Base-by-base conservation (phyloP, 2,329 filamentous ascomycete genomes). In the Drechslerella coelobrocha region DNA sequence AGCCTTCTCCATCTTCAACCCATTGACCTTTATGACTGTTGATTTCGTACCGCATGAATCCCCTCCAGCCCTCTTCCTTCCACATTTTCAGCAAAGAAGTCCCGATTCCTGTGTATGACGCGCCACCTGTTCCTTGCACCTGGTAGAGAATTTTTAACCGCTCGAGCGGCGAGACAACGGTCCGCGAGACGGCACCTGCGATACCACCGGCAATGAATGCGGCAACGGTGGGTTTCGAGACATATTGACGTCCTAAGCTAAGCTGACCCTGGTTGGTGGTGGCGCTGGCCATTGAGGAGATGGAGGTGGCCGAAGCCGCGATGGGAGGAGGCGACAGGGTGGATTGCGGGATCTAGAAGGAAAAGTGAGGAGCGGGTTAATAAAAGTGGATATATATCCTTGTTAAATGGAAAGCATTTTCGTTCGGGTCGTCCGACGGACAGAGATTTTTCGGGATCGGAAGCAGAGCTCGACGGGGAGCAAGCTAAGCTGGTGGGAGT, bases 101-200 rank as follows among this genome's bases (percentile, higher is more conserved):
- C 75, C 88, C 86, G 65, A 97, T 91, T 14, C 92, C 94, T 78
- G 94, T 93, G 81, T 99, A 99, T 77, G 96, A 93, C 75, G 91
- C 89, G 77, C 92, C 87, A 17, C 92, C 93, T 53, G 85, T 89
- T 77, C 90, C 95, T 81, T 99, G 94, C 26, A 99, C 85, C 79
- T 99, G 94, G 79, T 97, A 92, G n/a, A 99, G 83, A 75, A 99
- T 99, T 82, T 99, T 97, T 68, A 99, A 84, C 73, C 94, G 87
- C 80, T 99, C 94, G 37, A 99, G 86, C 2, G 94, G 94, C 14
- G 93, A 97, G 2, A 99, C 94, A 51, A 97, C 93, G 23, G 94
- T 99, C 78, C 94, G 87, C 29, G 94, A 97, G n/a, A 99, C 93
- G 45, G 94, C 94, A 66, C 94, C 94, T 14, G 94, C 94, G 21